phyloP scores from a whole-genome alignment of 306 rosid genomes.

The Boehmeria nivea region DNA sequence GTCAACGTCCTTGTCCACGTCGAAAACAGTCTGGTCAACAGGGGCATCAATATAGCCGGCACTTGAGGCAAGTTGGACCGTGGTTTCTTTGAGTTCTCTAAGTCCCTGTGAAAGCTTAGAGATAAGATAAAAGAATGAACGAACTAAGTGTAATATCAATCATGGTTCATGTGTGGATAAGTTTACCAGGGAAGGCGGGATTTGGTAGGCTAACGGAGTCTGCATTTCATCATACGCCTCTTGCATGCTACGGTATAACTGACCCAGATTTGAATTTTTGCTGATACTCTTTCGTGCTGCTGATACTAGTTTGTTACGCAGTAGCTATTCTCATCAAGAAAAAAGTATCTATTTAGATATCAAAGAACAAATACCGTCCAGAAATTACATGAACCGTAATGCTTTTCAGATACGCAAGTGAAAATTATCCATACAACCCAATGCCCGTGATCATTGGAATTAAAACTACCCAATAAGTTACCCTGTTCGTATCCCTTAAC shows the following conservation, averaged over 20 bases:
- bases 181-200: slow-evolving; percentile 72
- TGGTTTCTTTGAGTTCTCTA: slow-evolving; percentile 79
- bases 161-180: slow-evolving; percentile 9
- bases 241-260: slow-evolving; percentile 73
- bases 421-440: not conserved
- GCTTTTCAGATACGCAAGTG: slow-evolving; percentile 8
- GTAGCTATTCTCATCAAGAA: slow-evolving; percentile 48
- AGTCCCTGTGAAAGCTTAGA: slow-evolving; percentile 51
- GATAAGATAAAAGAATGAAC: slow-evolving; percentile 11
- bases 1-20: slow-evolving; percentile 81
- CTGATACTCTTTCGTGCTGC: slow-evolving; percentile 68
- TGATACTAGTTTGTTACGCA: slow-evolving; percentile 71
- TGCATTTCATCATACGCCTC: slow-evolving; percentile 83
- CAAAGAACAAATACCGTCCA: slow-evolving; percentile 2
- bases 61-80: slow-evolving; percentile 64
- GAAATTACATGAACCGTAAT: not conserved
- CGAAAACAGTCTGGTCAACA: slow-evolving; percentile 73
- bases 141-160: not conserved
- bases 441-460: no score
- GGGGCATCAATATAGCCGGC: slow-evolving; percentile 87
- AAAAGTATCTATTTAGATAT: slow-evolving; percentile 14
- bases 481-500: no score
- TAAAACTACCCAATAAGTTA: no score
- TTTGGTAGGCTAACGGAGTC: slow-evolving; percentile 84
- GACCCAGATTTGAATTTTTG: slow-evolving; percentile 67